Evolutionary conservation across 495 filamentous ascomycete genomes (phyloP).

Genomic region (Aspergillus mulundensis): DNA sequence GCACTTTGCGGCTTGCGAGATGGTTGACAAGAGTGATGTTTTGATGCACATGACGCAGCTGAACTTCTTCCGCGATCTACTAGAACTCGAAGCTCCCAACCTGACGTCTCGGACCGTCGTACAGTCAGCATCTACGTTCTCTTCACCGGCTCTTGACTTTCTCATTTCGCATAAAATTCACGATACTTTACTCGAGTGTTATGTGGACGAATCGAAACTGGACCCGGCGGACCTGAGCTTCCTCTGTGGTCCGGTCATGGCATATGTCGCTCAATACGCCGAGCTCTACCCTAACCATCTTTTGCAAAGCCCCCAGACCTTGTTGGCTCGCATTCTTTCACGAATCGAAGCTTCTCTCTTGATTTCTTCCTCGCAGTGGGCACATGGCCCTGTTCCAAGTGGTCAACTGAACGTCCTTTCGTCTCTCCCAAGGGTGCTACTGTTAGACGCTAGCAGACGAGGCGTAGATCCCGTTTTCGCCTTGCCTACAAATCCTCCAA

Average conservation of each 20-base stretch:
- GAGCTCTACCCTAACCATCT: slow-evolving; percentile 53
- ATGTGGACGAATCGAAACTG: slow-evolving; percentile 47
- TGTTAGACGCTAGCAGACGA: slow-evolving; percentile 47
- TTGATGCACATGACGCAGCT: slow-evolving; percentile 78
- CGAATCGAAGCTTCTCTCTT: slow-evolving; percentile 42
- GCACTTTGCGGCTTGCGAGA: slow-evolving; percentile 66
- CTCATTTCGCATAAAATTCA: slow-evolving; percentile 51
- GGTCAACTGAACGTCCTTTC: slow-evolving; percentile 54
- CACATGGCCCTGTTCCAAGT: slow-evolving; percentile 45
- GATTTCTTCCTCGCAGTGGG: slow-evolving; percentile 47
- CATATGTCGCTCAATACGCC: slow-evolving; percentile 56
- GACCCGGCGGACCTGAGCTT: slow-evolving; percentile 51
- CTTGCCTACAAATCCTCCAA: slow-evolving; percentile 48
- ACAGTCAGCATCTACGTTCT: slow-evolving; percentile 38
- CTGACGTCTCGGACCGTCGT: slow-evolving; percentile 29
- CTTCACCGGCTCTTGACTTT: slow-evolving; percentile 54
- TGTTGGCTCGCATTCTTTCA: slow-evolving; percentile 43
- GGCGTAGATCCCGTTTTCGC: slow-evolving; percentile 43
- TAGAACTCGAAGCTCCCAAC: slow-evolving; percentile 45
- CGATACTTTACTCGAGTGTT: slow-evolving; percentile 44
- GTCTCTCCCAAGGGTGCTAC: slow-evolving; percentile 52
- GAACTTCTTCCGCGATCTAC: slow-evolving; percentile 67
- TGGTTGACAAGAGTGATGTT: slow-evolving; percentile 71
- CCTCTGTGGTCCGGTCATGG: slow-evolving; percentile 50
- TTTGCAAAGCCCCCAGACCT: slow-evolving; percentile 34